These are phyloP conservation scores for Solanum raphanifolium DNA, from an alignment of 257 asterid genomes.

Conservation along the genomic window DNA sequence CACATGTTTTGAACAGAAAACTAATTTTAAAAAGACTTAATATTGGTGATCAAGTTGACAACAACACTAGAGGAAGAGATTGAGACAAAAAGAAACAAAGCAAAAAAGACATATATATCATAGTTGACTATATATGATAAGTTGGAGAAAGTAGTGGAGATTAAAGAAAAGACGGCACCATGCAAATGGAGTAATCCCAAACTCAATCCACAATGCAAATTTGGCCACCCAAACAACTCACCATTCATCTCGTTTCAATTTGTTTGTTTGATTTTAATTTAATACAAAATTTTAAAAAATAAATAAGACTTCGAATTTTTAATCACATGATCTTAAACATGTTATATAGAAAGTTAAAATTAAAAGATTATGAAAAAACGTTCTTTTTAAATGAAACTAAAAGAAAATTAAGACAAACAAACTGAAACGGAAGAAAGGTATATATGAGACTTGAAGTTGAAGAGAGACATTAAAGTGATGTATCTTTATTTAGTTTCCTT, in stretches of 20 bases:
- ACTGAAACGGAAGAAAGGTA: not conserved
- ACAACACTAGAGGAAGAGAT: not conserved
- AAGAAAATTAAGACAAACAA: not conserved
- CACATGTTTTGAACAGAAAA: not conserved
- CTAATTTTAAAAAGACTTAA: not conserved
- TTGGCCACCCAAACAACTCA: not conserved
- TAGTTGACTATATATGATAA: not conserved
- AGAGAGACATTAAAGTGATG: conserved; percentile 1
- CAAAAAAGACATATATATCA: not conserved
- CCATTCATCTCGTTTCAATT: not conserved
- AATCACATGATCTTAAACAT: too few relatives aligned
- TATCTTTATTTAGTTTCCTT: not conserved
- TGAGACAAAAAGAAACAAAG: not conserved
- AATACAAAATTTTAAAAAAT: fast-evolving
- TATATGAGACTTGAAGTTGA: not conserved
- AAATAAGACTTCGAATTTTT: too few relatives aligned
- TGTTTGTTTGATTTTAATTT: not conserved
- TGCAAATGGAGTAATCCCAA: conserved; percentile 2
- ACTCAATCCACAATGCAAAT: not conserved
- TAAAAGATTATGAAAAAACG: too few relatives aligned
- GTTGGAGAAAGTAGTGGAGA: not conserved
- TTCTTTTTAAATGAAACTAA: not conserved
- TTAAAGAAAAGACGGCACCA: not conserved
- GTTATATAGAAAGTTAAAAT: too few relatives aligned
- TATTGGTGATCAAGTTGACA: not conserved